phyloP scores from a whole-genome alignment of 257 asterid species.

The Osmanthus fragrans region DNA sequence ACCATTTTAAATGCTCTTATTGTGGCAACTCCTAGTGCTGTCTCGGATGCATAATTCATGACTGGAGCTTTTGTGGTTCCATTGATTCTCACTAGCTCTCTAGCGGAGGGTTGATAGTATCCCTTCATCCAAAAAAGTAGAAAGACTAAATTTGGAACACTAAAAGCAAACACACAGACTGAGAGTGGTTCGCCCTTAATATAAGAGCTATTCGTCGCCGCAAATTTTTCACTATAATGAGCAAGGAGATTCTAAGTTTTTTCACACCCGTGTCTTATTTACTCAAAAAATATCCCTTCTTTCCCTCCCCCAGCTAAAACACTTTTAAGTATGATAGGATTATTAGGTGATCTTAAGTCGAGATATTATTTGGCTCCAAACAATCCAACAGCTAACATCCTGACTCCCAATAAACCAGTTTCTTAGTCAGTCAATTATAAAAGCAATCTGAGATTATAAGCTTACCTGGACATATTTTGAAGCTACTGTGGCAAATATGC shows the following conservation, averaged over 20 bases:
- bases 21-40: conserved; percentile 71
- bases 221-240: too few species aligned
- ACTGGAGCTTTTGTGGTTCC: conserved; percentile 87
- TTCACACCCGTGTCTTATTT: not conserved
- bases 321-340: not conserved
- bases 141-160: not conserved
- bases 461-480: conserved; percentile 74
- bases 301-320: not conserved
- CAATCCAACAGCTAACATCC: not conserved
- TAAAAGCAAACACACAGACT: too few species aligned
- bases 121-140: conserved; percentile 38
- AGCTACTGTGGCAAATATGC: conserved; percentile 51
- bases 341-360: not conserved
- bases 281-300: not conserved
- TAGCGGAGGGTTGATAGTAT: conserved; percentile 70
- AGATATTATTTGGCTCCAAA: not conserved
- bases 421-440: not conserved
- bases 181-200: not conserved
- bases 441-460: not conserved
- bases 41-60: conserved; percentile 75
- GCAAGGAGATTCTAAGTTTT: not conserved
- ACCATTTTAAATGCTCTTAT: conserved; percentile 60
- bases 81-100: conserved; percentile 79
- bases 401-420: not conserved
- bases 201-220: not conserved